Evolutionary conservation across 1,284 basidiomycete species (phyloP), one percentile per base, ranked within the genome.

Genomic region (Malassezia caprae): DNA sequence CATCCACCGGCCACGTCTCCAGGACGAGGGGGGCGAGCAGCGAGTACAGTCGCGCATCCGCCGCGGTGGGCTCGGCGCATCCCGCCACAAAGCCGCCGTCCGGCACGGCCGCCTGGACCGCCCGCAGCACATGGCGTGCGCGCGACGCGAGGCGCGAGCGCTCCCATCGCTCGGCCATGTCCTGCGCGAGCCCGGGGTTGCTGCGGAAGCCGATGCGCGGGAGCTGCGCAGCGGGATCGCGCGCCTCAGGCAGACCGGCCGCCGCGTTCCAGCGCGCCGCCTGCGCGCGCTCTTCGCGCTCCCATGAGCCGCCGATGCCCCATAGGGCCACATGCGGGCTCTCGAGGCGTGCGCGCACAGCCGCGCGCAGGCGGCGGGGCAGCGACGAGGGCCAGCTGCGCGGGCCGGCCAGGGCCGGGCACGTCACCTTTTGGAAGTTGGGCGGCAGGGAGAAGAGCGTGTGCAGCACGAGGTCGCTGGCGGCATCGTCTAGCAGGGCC

Each of bases 401-500:
- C 12, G 49, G 13, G 13, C 26, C 11, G 8, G 40, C 23, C 23
- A 46, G 48, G 26, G 58, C 49, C 1, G 59, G 58, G 1, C 58
- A 61, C 5, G 66, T 66, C 17, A 63, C 61, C 7, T 59, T 35
- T 19, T 63, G 59, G 19, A 55, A 68, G 57, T 68, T 68, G 37
- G 56, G 24, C 7, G 66, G 64, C n/a, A 67, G 43, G 15, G 56
- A 59, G 46, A 68, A 68, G 3, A 68, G 60, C 24, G 66, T 61
- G 51, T 68, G 66, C 24, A 68, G 54, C 3, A 58, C 60, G 8
- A 68, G 49, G 31, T 66, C 62, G 7, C 59, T 45, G 15, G 66
- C 52, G 21, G 58, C 60, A 23, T 68, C 66, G 48, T 68, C 66
- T 7, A 68, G 32, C 2, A 62, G 39, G 0, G 66, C 64, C 26